Evolutionary conservation across 331 rosid species (phyloP).

Genomic region (Ulmus americana): DNA sequence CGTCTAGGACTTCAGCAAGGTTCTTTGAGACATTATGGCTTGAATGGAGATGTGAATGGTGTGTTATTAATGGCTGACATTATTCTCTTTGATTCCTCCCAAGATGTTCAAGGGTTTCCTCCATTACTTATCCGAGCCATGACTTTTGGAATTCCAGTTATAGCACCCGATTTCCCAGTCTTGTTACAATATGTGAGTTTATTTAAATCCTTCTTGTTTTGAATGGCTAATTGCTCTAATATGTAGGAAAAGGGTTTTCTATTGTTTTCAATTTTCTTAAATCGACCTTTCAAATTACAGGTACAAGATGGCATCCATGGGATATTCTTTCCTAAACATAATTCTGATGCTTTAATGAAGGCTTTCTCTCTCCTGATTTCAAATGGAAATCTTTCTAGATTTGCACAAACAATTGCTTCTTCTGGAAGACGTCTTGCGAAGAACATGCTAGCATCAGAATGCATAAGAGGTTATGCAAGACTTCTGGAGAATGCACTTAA

Average conservation of each 20-base stretch:
- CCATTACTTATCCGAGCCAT: slow-evolving; percentile 77
- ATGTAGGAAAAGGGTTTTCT: slow-evolving; percentile 5
- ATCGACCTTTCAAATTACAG: slow-evolving; percentile 38
- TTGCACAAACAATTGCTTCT: slow-evolving; percentile 62
- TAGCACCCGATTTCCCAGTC: slow-evolving; percentile 73
- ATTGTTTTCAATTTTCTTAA: slow-evolving; percentile 18
- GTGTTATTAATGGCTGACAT: slow-evolving; percentile 80
- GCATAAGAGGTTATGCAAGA: slow-evolving; percentile 67
- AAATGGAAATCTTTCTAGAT: slow-evolving; percentile 72
- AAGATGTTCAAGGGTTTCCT: slow-evolving; percentile 85
- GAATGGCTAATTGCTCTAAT: slow-evolving; percentile 22
- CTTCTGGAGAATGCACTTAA: slow-evolving; percentile 76
- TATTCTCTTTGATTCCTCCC: slow-evolving; percentile 74
- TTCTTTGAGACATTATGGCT: slow-evolving; percentile 66
- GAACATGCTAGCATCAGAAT: slow-evolving; percentile 74
- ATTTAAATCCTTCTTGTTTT: slow-evolving; percentile 20
- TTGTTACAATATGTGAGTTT: slow-evolving; percentile 71
- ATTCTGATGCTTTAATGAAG: slow-evolving; percentile 63
- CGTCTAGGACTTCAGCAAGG: slow-evolving; percentile 68
- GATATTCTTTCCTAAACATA: slow-evolving; percentile 51
- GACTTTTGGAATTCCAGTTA: slow-evolving; percentile 70
- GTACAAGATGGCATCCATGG: slow-evolving; percentile 66
- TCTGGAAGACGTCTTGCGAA: slow-evolving; percentile 72
- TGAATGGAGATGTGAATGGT: slow-evolving; percentile 58
- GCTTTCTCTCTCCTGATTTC: slow-evolving; percentile 66